Base-by-base conservation (phyloP, 441 rosid genomes). In the Jatropha podagrica region DNA sequence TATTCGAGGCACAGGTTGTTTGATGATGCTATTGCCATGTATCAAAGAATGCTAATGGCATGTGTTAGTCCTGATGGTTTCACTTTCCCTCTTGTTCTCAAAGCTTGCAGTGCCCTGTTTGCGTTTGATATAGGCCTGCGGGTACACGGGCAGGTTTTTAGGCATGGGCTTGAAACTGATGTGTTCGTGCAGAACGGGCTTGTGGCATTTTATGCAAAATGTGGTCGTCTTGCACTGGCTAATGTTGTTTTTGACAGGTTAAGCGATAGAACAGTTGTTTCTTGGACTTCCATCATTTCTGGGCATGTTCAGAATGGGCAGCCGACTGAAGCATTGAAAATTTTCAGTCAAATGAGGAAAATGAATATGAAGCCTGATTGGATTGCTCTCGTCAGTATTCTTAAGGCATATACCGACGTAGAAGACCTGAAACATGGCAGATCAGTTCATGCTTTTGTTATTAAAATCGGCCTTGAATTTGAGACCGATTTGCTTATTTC, bases 241-340 rank as follows among this genome's bases (percentile, higher is more conserved):
- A 86, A 83, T 82, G 77, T 20, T 72, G 91, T 91, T 72, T 91
- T 93, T 83, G 88, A 85, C 65, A 65, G 83, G 46, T 69, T 93
- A 70, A 9, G 17, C 68, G 81, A 84, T 77, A 86, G 93, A 79
- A 87, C 89, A 0, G 72, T 91, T 51, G 92, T 91, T 11, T 86
- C 95, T 0, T 93, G 96, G 91, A 93, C 96, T 60, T 87, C 96
- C 23, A 85, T 93, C 48, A 81, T 91, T 73, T 91, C 95, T 17
- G 95, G 88, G 66, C 89, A 81, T 81, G 85, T 91, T 46, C 93
- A 93, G 79, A 93, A 93, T 51, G 91, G 87, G 72, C 86, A 85
- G 74, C 93, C 90, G 58, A 1, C 81, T 74, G 93, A 84, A 78
- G 93, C 97, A 73, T 83, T 88, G 71, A 77, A 78, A 69, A 76